phyloP scores from a whole-genome alignment of 306 rosid species.

The Vicia villosa region DNA sequence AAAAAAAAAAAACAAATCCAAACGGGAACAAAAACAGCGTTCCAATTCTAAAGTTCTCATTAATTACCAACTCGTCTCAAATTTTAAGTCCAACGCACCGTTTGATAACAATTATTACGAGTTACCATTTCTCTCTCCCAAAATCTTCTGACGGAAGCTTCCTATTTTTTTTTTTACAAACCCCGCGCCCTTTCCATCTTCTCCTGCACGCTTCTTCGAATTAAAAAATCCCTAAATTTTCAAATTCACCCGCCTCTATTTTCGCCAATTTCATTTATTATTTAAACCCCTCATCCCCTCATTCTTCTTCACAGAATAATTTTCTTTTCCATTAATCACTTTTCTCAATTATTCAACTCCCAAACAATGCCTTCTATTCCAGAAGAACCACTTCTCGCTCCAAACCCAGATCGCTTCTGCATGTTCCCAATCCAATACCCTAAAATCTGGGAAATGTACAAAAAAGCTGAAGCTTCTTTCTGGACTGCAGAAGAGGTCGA shows the following conservation, averaged over 20 bases:
- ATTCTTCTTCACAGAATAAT: neutral
- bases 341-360: neutral
- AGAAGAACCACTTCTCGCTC: neutral
- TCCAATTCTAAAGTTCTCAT: too few relatives aligned
- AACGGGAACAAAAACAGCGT: too few relatives aligned
- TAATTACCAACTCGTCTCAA: too few relatives aligned
- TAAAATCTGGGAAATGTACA: constrained; percentile 9
- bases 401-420: neutral
- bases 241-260: neutral
- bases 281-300: neutral
- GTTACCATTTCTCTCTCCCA: neutral
- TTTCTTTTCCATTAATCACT: neutral
- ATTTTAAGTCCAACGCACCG: too few relatives aligned
- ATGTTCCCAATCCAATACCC: constrained; percentile 18
- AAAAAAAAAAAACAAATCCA: too few relatives aligned
- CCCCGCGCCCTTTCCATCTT: neutral
- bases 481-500: constrained; percentile 7
- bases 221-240: neutral
- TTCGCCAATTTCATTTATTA: neutral
- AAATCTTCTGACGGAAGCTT: neutral
- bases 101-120: too few relatives aligned
- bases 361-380: neutral
- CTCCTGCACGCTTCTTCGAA: neutral
- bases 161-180: neutral
- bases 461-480: neutral